A percentile compares a stretch with the other conserved stretches of the same genome.
Evolutionary conservation across 2,329 filamentous ascomycete species (phyloP).

Genomic region (Trematosphaeria pertusa): DNA sequence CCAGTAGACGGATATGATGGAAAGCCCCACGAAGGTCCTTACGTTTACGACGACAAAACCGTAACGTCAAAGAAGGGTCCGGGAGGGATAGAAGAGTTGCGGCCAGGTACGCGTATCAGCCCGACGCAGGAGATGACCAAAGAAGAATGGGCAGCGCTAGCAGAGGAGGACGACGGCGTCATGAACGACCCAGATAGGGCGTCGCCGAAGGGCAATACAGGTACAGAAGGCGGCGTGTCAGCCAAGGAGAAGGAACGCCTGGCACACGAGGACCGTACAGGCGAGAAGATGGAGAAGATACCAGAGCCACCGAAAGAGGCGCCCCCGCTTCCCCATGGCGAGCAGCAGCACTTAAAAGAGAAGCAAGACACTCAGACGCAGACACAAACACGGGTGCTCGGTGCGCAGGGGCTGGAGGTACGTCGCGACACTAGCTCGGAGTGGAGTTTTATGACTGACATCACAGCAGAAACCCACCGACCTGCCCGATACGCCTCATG

Average conservation of each 20-base stretch:
- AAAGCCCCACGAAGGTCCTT: slow-evolving; percentile 88
- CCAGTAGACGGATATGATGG: slow-evolving; percentile 94
- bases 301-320: slow-evolving; percentile 86
- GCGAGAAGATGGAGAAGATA: slow-evolving; percentile 72
- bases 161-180: slow-evolving; percentile 72
- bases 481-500: slow-evolving; percentile 78
- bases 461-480: slow-evolving; percentile 74
- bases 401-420: slow-evolving; percentile 49
- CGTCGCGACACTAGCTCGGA: slow-evolving; percentile 10
- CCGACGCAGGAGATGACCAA: slow-evolving; percentile 35
- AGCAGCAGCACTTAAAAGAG: slow-evolving; percentile 67
- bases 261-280: slow-evolving; percentile 69
- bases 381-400: slow-evolving; percentile 29
- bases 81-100: slow-evolving; percentile 47
- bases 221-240: slow-evolving; percentile 87
- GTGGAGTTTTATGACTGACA: slow-evolving; percentile 18
- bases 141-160: slow-evolving; percentile 51
- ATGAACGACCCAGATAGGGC: slow-evolving; percentile 87
- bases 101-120: slow-evolving; percentile 34
- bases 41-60: slow-evolving; percentile 62
- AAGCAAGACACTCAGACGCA: slow-evolving; percentile 13
- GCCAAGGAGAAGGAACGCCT: slow-evolving; percentile 82
- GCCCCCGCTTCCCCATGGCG: slow-evolving; percentile 80
- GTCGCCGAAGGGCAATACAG: slow-evolving; percentile 82
- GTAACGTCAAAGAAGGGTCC: slow-evolving; percentile 39